phyloP scores from a whole-genome alignment of 139 green algal genomes.

The Chlamydomonas incerta region DNA sequence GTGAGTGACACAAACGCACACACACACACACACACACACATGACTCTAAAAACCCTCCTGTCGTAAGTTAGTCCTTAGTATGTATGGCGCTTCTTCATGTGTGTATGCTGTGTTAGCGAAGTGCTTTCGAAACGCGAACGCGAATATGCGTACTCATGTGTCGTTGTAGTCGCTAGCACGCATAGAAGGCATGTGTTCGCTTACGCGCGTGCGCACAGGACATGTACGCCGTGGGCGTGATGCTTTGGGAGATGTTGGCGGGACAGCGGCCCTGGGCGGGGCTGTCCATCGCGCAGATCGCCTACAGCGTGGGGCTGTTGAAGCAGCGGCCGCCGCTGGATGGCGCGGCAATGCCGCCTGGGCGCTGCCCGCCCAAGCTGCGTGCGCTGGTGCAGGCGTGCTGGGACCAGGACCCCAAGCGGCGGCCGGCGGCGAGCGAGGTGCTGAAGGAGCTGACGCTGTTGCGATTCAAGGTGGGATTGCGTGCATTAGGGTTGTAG shows the following conservation, averaged over 20 bases:
- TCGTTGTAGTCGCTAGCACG: too few relatives aligned
- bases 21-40: too few relatives aligned
- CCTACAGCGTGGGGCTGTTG: neutral
- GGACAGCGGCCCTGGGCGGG: neutral
- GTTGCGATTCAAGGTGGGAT: too few relatives aligned
- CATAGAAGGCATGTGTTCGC: too few relatives aligned
- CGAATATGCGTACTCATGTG: too few relatives aligned
- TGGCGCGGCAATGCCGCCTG: neutral
- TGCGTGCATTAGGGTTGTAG: too few relatives aligned
- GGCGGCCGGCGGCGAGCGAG: neutral
- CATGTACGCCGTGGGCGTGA: neutral
- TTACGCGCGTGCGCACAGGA: conserved; percentile 6
- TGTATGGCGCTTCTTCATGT: too few relatives aligned
- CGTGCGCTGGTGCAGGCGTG: neutral
- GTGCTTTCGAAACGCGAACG: too few relatives aligned
- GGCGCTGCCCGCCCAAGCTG: conserved; percentile 1
- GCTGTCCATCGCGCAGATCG: neutral
- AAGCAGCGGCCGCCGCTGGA: neutral
- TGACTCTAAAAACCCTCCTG: too few relatives aligned
- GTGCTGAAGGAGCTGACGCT: conserved; percentile 17
- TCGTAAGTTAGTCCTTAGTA: too few relatives aligned
- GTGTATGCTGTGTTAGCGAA: too few relatives aligned
- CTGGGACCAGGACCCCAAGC: conserved; percentile 11
- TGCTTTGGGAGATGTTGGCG: conserved; percentile 20
- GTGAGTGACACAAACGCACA: too few relatives aligned